Evolutionary conservation across 2,329 filamentous ascomycete species (phyloP).

Genomic region (Fusarium denticulatum): DNA sequence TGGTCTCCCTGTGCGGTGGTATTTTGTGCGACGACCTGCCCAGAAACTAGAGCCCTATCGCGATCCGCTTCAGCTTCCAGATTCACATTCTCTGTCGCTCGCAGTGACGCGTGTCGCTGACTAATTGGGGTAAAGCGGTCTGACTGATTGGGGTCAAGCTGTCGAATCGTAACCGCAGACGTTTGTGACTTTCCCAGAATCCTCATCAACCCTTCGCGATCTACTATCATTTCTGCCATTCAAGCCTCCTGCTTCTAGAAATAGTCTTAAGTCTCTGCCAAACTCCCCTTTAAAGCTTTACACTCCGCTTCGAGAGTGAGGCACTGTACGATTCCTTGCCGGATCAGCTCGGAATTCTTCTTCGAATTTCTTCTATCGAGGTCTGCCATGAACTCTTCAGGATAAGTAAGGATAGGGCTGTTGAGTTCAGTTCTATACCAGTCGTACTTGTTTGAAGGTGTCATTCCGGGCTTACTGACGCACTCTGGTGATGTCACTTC

Average conservation of each 20-base stretch:
- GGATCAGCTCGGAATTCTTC: not conserved
- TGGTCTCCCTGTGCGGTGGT: no score
- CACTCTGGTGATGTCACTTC: constrained; percentile 34
- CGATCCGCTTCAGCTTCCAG: no score
- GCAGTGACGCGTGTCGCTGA: no score
- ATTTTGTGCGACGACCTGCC: no score
- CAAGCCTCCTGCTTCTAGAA: not conserved
- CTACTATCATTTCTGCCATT: accelerated
- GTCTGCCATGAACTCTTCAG: constrained; percentile 19
- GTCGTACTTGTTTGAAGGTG: constrained; percentile 30
- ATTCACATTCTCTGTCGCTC: no score
- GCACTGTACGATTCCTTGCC: not conserved
- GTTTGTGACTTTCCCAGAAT: accelerated
- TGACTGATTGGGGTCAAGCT: no score
- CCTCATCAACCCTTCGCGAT: not conserved
- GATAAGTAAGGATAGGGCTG: constrained; percentile 35
- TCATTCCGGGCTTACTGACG: constrained; percentile 15
- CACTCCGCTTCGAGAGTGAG: not conserved
- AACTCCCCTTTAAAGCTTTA: accelerated
- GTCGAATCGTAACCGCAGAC: no score
- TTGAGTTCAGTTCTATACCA: constrained; percentile 43
- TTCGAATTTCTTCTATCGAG: accelerated
- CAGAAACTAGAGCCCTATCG: no score
- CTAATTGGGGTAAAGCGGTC: no score
- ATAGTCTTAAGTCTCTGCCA: accelerated